These are phyloP conservation scores for Trichosanthes cucumerina DNA, from an alignment of 306 rosid genomes.

Conservation along the genomic window DNA sequence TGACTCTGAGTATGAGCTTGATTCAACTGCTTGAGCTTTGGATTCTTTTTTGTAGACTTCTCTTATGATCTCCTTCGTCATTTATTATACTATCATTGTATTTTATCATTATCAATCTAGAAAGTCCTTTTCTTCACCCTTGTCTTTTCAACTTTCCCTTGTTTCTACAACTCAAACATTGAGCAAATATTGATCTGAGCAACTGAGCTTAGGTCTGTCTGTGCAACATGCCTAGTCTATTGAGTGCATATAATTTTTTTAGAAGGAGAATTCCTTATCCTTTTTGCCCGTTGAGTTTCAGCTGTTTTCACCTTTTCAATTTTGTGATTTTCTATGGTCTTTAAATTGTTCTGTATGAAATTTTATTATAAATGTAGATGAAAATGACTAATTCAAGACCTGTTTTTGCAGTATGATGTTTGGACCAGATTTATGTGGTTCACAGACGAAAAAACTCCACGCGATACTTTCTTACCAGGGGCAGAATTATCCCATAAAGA, in stretches of 20 bases:
- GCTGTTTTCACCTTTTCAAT: neutral
- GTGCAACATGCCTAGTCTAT: too few relatives aligned
- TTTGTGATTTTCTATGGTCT: neutral
- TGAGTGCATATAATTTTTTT: neutral
- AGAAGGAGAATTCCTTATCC: neutral
- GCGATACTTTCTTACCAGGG: slow-evolving; percentile 86
- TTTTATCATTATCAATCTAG: too few relatives aligned
- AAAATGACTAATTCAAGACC: neutral
- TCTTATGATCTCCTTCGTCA: too few relatives aligned
- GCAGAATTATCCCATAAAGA: slow-evolving; percentile 90
- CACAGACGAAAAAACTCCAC: slow-evolving; percentile 90
- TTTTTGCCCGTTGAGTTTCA: neutral
- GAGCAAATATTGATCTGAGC: too few relatives aligned
- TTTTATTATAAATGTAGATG: neutral
- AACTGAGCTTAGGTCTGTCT: too few relatives aligned
- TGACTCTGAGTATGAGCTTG: too few relatives aligned
- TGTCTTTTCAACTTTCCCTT: too few relatives aligned
- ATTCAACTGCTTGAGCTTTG: too few relatives aligned
- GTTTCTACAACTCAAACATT: too few relatives aligned
- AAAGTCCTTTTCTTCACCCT: too few relatives aligned
- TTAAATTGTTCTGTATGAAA: neutral
- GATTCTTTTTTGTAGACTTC: too few relatives aligned
- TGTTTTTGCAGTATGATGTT: slow-evolving; percentile 56
- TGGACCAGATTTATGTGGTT: slow-evolving; percentile 96
- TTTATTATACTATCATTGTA: too few relatives aligned